Base-by-base conservation (phyloP, 306 rosid species). In the Cicer arietinum region DNA sequence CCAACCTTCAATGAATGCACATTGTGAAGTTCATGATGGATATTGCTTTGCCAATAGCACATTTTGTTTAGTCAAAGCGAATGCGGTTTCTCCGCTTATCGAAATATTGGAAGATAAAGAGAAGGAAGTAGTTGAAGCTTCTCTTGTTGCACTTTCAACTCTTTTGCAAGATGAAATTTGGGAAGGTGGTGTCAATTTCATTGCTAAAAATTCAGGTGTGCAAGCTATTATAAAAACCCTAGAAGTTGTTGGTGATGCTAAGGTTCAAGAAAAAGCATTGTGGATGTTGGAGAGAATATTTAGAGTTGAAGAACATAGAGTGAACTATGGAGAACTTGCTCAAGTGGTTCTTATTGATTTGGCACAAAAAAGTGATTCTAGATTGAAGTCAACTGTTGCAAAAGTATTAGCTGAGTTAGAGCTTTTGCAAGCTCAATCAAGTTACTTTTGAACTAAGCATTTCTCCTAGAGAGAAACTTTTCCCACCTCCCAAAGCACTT, bases 281-380 rank as follows among this genome's bases (percentile, higher is more conserved):
- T 87, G 97, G 97, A 88, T 93, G 56, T 75, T 93, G 79, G 97
- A 91, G 85, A 88, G 91, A 81, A 85, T 93, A 78, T 93, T 93
- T 71, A 84, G 74, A 75, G 77, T 80, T 73, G 86, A 89, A 17
- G 97, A 91, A 66, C 80, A 72, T 48, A 87, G 89, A 83, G 81
- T 76, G 5, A 60, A 80, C 20, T 90, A 88, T 78, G 91, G 94
- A 43, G 87, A 80, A 79, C 81, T 88, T 64, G 90, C 97, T 74
- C 97, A 89, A 77, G 89, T 71, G 63, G 87, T 91, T 73, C 98
- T 93, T 41, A 88, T 93, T 81, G 97, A 91, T 86, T 78, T 93
- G 42, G 93, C 97, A 14, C 89, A 86, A 83, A 82, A 83, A 37
- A 87, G 90, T 25, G 94, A 89, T 83, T 84, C 91, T 54, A 85